Percentiles rank a stretch among this genome's conserved stretches.
Evolutionary conservation across 1,284 basidiomycete species (phyloP).

Genomic region (Sanghuangporus weigelae): DNA sequence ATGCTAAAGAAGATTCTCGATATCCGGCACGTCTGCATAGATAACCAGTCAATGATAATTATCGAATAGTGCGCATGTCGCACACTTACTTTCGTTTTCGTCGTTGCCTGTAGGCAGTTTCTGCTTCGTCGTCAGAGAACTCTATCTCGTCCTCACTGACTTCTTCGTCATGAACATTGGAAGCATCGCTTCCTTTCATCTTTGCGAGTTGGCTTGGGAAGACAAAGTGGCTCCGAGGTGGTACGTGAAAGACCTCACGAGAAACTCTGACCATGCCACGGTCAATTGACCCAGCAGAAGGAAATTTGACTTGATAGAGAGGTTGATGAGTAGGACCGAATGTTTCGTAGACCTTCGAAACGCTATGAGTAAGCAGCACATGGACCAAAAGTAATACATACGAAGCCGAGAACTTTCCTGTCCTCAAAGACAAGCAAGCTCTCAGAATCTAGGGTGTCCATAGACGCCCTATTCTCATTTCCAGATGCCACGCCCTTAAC

Average conservation of each 20-base stretch:
- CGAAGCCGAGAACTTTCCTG: conserved; percentile 77
- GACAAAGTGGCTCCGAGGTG: conserved; percentile 71
- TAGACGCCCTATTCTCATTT: conserved; percentile 38
- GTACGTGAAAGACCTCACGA: conserved; percentile 72
- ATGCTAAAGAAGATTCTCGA: conserved; percentile 41
- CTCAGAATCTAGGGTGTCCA: conserved; percentile 72
- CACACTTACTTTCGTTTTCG: conserved; percentile 36
- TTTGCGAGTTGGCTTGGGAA: conserved; percentile 62
- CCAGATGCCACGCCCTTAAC: conserved; percentile 54
- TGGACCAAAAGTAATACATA: conserved; percentile 34
- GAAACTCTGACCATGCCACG: conserved; percentile 45
- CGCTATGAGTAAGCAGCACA: conserved; percentile 7
- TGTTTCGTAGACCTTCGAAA: conserved; percentile 74
- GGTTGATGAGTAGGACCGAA: conserved; percentile 86
- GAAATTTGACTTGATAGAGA: conserved; percentile 77
- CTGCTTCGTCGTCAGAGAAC: conserved; percentile 88
- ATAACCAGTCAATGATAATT: neutral
- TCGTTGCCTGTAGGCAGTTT: conserved; percentile 59
- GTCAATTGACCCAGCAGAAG: conserved; percentile 50
- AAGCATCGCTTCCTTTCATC: conserved; percentile 84
- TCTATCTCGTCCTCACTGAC: conserved; percentile 81
- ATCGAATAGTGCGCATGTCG: conserved; percentile 6
- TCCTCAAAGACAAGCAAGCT: conserved; percentile 86
- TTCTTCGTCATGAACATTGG: conserved; percentile 88
- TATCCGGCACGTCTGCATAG: conserved; percentile 44